Conservation (phyloP, 345 rosid species). For the Camelina laxa region DNA sequence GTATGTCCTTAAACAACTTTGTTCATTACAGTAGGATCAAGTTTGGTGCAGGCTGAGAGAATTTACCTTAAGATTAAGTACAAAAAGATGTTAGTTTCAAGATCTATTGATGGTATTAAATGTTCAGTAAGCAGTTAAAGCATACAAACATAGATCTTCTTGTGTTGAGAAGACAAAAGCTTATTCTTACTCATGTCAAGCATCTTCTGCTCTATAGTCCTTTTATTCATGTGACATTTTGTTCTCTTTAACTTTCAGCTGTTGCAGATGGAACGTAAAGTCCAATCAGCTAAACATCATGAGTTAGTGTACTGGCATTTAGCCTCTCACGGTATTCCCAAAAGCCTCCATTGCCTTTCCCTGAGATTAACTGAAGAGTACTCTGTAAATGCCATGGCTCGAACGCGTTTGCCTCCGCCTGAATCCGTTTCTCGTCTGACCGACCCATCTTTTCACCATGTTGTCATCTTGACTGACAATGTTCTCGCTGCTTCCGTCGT, state of each 20-base stretch:
- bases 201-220: background rate
- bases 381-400: slow-evolving; percentile 78
- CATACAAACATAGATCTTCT: background rate
- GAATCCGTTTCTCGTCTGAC: slow-evolving; percentile 69
- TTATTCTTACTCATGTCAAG: background rate
- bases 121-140: background rate
- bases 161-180: background rate
- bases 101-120: background rate
- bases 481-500: slow-evolving; percentile 93
- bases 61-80: slow-evolving; percentile 5
- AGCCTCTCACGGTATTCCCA: slow-evolving; percentile 89
- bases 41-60: background rate
- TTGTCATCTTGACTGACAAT: slow-evolving; percentile 85
- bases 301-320: slow-evolving; percentile 88
- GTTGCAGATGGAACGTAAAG: slow-evolving; percentile 71
- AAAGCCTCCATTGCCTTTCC: slow-evolving; percentile 83
- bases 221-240: slow-evolving; percentile 17
- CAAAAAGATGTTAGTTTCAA: slow-evolving; percentile 11
- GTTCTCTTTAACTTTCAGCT: slow-evolving; percentile 53
- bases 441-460: slow-evolving; percentile 71
- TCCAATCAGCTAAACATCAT: slow-evolving; percentile 71
- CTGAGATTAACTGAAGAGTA: slow-evolving; percentile 88
- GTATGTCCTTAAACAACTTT: slow-evolving; percentile 43
- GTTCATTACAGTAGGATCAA: background rate
- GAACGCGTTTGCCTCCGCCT: slow-evolving; percentile 81